Base-by-base conservation (phyloP, 2,329 filamentous ascomycete species). In the Pestalotiopsis sp. region DNA sequence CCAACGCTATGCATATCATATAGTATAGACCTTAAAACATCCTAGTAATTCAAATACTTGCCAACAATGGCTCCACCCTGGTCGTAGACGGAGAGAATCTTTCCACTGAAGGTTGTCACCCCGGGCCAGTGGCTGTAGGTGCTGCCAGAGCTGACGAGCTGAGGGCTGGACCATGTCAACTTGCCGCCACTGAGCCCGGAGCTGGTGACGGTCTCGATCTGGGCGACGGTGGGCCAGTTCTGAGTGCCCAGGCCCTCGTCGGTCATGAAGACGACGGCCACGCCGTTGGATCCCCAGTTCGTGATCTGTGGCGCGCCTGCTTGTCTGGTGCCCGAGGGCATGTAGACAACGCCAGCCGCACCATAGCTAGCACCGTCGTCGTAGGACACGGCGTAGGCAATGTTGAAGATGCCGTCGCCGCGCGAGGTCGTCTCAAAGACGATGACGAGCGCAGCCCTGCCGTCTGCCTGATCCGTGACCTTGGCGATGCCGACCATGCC, bases 211-310 rank as follows among this genome's bases (percentile, higher is more conserved):
- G 74, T 73, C 25, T 77, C 71, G 63, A 76, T 68, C 66, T 73
- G 76, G 25, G 86, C 82, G 74, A 91, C 89, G 41, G 41, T 65
- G 4, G 73, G 70, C 73, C 72, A 75, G 14, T 69, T 36, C 1
- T 70, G 27, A 1, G 41, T 64, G 13, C 66, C 56, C 12, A 62
- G 62, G 20, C 31, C 40, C 36, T 81, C 80, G 70, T 81, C 80
- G 0, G 80, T 80, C 80, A 81, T 81, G 68, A 81, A 81, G 4
- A 78, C 75, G 6, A 76, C 76, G 0, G 75, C 78, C 64, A 82
- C 65, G 1, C 77, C 78, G 11, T 59, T 78, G 69, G 77, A 75
- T 0, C 72, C 75, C 63, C 80, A 74, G 4, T 74, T 75, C 2
- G 77, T 72, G 68, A 81, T 77, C 68, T 82, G 80, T 6, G 80